Evolutionary conservation across 108 stramenopile genomes (phyloP).

Genomic region (Stephanodiscus triporus): DNA sequence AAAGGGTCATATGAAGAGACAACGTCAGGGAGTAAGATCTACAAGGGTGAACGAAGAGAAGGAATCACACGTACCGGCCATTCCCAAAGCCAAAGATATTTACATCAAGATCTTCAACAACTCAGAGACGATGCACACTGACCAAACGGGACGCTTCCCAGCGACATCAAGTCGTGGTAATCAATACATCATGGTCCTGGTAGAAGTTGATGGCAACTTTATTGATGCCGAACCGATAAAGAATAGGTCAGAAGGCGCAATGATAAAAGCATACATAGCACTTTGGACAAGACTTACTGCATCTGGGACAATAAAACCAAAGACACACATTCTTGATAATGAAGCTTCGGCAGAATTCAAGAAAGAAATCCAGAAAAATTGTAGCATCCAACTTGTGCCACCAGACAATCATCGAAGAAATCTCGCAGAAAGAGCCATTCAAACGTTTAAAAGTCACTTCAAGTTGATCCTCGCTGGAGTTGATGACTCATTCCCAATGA

Average conservation of each 20-base stretch:
- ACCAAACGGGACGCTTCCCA: conserved; percentile 45
- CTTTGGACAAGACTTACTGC: background rate
- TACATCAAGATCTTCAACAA: conserved; percentile 24
- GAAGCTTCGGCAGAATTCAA: background rate
- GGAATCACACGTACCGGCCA: background rate
- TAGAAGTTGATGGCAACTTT: conserved; percentile 47
- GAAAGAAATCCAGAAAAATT: background rate
- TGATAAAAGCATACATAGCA: background rate
- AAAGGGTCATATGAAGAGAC: conserved; percentile 30
- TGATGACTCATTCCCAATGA: conserved; percentile 30
- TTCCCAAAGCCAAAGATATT: background rate
- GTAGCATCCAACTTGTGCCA: conserved; percentile 39
- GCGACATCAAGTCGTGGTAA: conserved; percentile 23
- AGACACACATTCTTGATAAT: background rate
- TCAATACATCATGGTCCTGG: conserved; percentile 37
- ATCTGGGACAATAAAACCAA: background rate
- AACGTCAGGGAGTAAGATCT: conserved; percentile 20
- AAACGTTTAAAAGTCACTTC: conserved; percentile 54
- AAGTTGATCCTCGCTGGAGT: conserved; percentile 32
- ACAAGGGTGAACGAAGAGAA: background rate
- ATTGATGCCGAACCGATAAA: conserved; percentile 33
- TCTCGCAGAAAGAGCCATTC: conserved; percentile 55
- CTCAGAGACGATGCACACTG: conserved; percentile 40
- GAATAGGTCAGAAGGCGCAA: background rate
- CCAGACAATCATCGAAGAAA: conserved; percentile 41